Percentiles rank a stretch among this genome's conserved stretches.
Conservation (phyloP, 2,329 filamentous ascomycete genomes). For the Aspergillus oerlinghausenensis region DNA sequence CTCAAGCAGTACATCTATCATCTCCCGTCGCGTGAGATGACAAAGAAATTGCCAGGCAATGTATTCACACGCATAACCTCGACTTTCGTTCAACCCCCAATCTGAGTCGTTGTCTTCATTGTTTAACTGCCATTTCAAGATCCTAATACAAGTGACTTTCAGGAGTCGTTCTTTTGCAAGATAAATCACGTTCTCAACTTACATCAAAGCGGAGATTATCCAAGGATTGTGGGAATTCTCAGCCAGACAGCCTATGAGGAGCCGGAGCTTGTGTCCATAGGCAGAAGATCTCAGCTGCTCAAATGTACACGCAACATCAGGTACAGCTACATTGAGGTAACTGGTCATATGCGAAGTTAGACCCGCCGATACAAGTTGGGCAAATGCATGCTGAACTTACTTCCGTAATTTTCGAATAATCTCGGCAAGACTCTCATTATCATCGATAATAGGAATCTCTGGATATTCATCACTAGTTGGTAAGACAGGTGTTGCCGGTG, state of each 20-base stretch:
- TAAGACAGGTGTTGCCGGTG: slow-evolving; percentile 13
- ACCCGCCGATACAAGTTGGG: not conserved
- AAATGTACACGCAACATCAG: slow-evolving; percentile 40
- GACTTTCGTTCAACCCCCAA: slow-evolving; percentile 52
- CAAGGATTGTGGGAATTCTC: slow-evolving; percentile 42
- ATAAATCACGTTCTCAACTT: slow-evolving; percentile 18
- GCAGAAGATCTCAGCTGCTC: slow-evolving; percentile 40
- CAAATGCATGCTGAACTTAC: slow-evolving; percentile 18
- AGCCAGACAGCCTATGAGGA: slow-evolving; percentile 35
- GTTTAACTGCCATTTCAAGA: slow-evolving; percentile 54
- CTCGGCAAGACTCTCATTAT: slow-evolving; percentile 35
- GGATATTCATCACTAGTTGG: slow-evolving; percentile 22
- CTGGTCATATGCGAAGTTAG: slow-evolving; percentile 18
- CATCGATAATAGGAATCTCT: slow-evolving; percentile 39
- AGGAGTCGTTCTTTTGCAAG: not conserved
- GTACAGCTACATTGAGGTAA: slow-evolving; percentile 37
- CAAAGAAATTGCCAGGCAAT: slow-evolving; percentile 60
- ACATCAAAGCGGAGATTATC: slow-evolving; percentile 50
- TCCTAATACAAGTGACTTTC: slow-evolving; percentile 32
- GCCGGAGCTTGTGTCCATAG: slow-evolving; percentile 34
- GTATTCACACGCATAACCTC: slow-evolving; percentile 56
- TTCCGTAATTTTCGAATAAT: slow-evolving; percentile 38
- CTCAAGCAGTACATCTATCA: slow-evolving; percentile 53
- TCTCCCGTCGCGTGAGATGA: slow-evolving; percentile 52
- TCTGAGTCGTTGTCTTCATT: slow-evolving; percentile 47